Conservation (phyloP, 2,329 filamentous ascomycete genomes). For the Coccinonectria pachysandricola region DNA sequence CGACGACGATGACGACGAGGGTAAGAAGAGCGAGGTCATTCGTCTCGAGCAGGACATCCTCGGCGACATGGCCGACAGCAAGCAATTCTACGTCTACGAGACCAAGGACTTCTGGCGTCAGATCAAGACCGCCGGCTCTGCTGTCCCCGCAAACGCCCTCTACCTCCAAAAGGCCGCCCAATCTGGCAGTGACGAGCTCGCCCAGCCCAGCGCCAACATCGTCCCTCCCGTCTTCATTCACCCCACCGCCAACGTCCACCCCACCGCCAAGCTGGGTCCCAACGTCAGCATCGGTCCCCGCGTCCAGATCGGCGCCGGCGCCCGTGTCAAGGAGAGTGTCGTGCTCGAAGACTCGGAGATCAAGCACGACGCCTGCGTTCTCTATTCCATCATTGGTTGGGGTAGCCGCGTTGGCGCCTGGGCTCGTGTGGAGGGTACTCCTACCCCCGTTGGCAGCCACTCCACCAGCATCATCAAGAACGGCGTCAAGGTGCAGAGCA, state of each 20-base stretch:
- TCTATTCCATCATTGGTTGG: conserved; percentile 97
- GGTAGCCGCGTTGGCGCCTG: conserved; percentile 93
- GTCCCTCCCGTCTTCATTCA: conserved; percentile 92
- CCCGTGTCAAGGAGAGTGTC: conserved; percentile 88
- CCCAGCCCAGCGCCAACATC: conserved; percentile 74
- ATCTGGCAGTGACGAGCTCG: conserved; percentile 64
- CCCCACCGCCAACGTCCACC: conserved; percentile 80
- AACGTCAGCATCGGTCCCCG: conserved; percentile 96
- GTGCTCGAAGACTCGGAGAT: conserved; percentile 92
- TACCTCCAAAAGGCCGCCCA: conserved; percentile 95
- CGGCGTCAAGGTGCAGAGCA: conserved; percentile 95
- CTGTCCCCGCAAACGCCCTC: conserved; percentile 90
- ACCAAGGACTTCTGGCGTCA: conserved; percentile 99
- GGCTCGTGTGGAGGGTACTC: conserved; percentile 93
- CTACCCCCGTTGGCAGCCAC: conserved; percentile 78
- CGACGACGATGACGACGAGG: conserved; percentile 62
- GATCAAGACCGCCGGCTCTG: conserved; percentile 97
- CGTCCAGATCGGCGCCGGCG: conserved; percentile 73
- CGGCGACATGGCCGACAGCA: conserved; percentile 88
- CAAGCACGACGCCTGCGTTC: conserved; percentile 89
- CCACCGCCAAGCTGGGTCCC: conserved; percentile 90
- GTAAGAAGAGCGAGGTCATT: conserved; percentile 75
- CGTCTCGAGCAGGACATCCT: conserved; percentile 96
- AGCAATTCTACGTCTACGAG: conserved; percentile 96
- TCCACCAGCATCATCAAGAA: conserved; percentile 94